Base-by-base conservation (phyloP, 176 grass and related monocot species). In the Secale cereale region DNA sequence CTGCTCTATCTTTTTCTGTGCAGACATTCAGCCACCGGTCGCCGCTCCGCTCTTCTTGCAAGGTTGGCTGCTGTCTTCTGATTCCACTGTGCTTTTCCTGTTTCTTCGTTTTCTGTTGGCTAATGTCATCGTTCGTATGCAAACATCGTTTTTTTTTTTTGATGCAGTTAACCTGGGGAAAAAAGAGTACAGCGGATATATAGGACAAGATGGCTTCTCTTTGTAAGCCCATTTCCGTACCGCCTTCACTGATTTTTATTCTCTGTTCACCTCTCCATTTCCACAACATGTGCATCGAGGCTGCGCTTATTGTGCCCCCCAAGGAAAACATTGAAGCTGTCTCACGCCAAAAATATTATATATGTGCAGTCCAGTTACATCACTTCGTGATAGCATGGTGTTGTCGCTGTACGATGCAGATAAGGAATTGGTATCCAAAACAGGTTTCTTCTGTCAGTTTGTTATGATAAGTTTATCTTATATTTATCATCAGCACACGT, bases 341-440 rank as follows among this genome's bases (percentile, higher is more conserved):
- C 20, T 89, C 6, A 85, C 43, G 29, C 74, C 19, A 48, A 0
- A 29, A 17, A 50, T 2, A 14, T 50, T 17, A 87, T 14, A 11
- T 75, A 19, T 46, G 25, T 74, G 66, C 80, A 90, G 89, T 50
- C 89, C 84, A 37, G 84, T 90, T 79, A 90, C 84, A 29, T 87
- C 89, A 28, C 74, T 90, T 74, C 74, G 80, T 10, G 89, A 87
- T 81, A 83, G 59, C 76, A 74, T 90, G 79, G 80, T 83, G 46
- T 37, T 90, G 54, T 59, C 35, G 28, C 45, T 90, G 16, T 90
- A 90, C 35, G 83, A 61, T 1, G 85, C 43, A 37, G 80, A 83
- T 12, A 68, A 29, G 36, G 68, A 64, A 36, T 57, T 90, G 45
- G 74, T 90, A 79, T 83, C 89, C 14, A 71, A 83, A 87, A 22